These are phyloP conservation scores for Saturnispora kantuleensis DNA, from an alignment of 805 yeast species.

Conservation along the genomic window DNA sequence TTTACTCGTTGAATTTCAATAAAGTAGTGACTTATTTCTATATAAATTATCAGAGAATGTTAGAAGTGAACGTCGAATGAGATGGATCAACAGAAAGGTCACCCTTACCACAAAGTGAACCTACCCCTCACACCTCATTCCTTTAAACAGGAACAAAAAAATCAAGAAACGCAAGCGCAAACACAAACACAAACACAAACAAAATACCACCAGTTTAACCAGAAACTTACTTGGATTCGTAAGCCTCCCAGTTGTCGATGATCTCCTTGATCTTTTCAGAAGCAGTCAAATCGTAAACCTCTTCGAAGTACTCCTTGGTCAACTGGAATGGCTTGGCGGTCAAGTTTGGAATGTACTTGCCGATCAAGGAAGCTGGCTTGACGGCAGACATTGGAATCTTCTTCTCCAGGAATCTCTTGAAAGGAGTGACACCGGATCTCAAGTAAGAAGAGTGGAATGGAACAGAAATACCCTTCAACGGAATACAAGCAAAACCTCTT, in stretches of 20 bases:
- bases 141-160: constrained; percentile 1
- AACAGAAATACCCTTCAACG: constrained; percentile 97
- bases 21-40: too few relatives aligned
- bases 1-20: too few relatives aligned
- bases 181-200: neutral
- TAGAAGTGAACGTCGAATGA: constrained; percentile 1
- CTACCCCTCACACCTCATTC: neutral
- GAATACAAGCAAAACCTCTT: constrained; percentile 97
- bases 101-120: constrained; percentile 13
- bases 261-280: constrained; percentile 85
- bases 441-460: constrained; percentile 99
- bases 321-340: constrained; percentile 96
- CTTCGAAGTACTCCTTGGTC: constrained; percentile 94
- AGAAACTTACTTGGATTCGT: constrained; percentile 37
- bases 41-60: too few relatives aligned
- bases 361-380: constrained; percentile 85
- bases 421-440: constrained; percentile 97
- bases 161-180: neutral
- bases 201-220: neutral
- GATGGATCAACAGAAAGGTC: neutral
- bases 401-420: constrained; percentile 94
- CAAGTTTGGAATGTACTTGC: constrained; percentile 96
- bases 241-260: constrained; percentile 91
- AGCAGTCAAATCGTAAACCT: constrained; percentile 84
- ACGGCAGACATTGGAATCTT: constrained; percentile 92